Percentiles rank a stretch among this genome's conserved stretches.
Conservation (phyloP, 1,139 yeast genomes). For the Debaryomyces fabryi region DNA sequence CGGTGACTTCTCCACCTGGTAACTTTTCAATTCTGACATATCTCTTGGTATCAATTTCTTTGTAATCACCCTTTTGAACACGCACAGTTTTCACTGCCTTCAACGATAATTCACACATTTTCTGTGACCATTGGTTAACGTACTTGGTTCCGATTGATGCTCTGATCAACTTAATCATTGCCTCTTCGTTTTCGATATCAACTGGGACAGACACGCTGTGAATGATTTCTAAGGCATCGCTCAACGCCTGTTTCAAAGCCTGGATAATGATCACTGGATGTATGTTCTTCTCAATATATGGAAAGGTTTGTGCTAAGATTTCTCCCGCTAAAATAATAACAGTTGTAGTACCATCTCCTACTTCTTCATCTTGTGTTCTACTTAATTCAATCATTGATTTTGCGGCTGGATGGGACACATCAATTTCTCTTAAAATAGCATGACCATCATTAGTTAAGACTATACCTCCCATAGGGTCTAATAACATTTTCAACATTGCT, state of each 20-base stretch:
- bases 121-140: conserved; percentile 85
- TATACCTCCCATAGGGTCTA: conserved; percentile 99
- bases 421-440: conserved; percentile 86
- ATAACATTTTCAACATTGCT: conserved; percentile 96
- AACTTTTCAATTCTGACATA: conserved; percentile 93
- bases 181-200: conserved; percentile 79
- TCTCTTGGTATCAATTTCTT: conserved; percentile 91
- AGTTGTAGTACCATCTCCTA: conserved; percentile 97
- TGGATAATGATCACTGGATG: conserved; percentile 97
- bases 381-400: conserved; percentile 97
- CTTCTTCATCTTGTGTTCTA: conserved; percentile 98
- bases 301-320: conserved; percentile 91
- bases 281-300: conserved; percentile 89
- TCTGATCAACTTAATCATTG: conserved; percentile 82
- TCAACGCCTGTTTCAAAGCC: conserved; percentile 88
- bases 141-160: conserved; percentile 97
- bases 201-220: conserved; percentile 84
- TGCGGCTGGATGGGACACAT: conserved; percentile 97
- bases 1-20: conserved; percentile 96
- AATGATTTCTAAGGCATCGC: conserved; percentile 88
- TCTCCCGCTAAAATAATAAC: conserved; percentile 96
- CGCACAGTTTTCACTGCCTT: conserved; percentile 86
- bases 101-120: conserved; percentile 88
- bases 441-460: conserved; percentile 98
- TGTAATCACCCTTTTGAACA: conserved; percentile 65